Base-by-base conservation (phyloP, 305 asterid species). In the Rubia balearica region DNA sequence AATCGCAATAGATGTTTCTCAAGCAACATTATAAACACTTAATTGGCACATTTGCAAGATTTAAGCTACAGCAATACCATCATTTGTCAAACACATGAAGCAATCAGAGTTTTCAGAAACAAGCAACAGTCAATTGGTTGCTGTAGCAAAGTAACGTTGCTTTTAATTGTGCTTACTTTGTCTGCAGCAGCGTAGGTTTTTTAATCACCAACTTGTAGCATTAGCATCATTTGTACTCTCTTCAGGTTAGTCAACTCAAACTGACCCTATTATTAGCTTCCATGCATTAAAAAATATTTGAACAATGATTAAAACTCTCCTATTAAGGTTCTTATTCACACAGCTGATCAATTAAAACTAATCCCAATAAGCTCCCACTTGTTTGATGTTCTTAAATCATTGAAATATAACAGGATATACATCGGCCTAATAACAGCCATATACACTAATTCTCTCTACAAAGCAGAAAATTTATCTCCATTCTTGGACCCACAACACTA, bases 291-390 rank as follows among this genome's bases (percentile, higher is more conserved):
- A 0, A 48, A 42, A 16, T 27, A 51, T 13, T 12, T 21, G 3
- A 33, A 56, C 41, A 51, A 51, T 30, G 16, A 46, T 27, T 24
- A 21, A 48, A 48, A 16, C 71, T 45, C 61, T 33, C 4, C 21
- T 33, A 17, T 9, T n/a, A 53, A 68, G 63, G 21, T 17, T 17
- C 12, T 40, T 30, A 21, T 11, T n/a, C 72, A 51, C 33, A 45
- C 46, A 68, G 36, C 72, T 55, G 43, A 68, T 51, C 72, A 40
- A 68, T 22, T 19, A 48, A 51, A 27, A 49, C 16, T 38, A 33
- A 8, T 14, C 38, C 17, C 22, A 68, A 68, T 8, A 51, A 24
- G 38, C 41, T 45, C 19, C 12, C 49, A 38, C 8, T 68, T 13
- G 13, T 3, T n/a, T 45, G 6, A 40, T 40, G 8, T 12, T 53